phyloP scores from a whole-genome alignment of 352 stramenopile genomes.

The Pythium insidiosum region DNA sequence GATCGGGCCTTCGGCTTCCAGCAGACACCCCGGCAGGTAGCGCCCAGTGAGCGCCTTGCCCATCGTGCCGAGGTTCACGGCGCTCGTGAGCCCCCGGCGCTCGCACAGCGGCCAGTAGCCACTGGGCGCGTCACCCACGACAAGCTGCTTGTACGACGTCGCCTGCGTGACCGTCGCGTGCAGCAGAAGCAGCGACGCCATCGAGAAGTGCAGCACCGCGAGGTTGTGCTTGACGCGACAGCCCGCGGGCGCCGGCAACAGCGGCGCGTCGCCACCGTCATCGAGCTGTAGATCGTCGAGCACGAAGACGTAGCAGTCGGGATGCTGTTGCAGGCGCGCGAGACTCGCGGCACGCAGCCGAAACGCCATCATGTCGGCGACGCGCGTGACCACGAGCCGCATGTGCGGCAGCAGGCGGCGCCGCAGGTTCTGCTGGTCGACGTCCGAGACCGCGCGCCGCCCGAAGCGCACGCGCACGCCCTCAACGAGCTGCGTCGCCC shows the following conservation, averaged over 20 bases:
- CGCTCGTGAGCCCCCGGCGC: slow-evolving; percentile 51
- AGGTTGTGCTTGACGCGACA: slow-evolving; percentile 82
- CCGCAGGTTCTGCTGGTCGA: slow-evolving; percentile 76
- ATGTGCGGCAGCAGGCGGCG: slow-evolving; percentile 35
- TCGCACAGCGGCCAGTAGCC: slow-evolving; percentile 88
- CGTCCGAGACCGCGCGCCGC: slow-evolving; percentile 41
- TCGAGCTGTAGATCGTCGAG: slow-evolving; percentile 48
- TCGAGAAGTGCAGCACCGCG: slow-evolving; percentile 79
- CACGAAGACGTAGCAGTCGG: slow-evolving; percentile 71
- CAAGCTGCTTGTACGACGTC: slow-evolving; percentile 71
- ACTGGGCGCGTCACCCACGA: slow-evolving; percentile 51
- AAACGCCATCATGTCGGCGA: slow-evolving; percentile 49
- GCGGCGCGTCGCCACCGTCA: slow-evolving; percentile 22
- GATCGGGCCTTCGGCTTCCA: slow-evolving; percentile 73
- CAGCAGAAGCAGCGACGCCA: slow-evolving; percentile 76
- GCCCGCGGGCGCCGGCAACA: no score
- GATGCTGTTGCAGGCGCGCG: slow-evolving; percentile 29
- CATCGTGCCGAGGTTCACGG: slow-evolving; percentile 61
- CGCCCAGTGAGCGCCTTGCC: slow-evolving; percentile 35
- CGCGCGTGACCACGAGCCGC: slow-evolving; percentile 39
- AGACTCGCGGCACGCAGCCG: slow-evolving; percentile 31
- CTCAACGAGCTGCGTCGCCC: slow-evolving; percentile 61
- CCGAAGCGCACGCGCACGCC: slow-evolving; percentile 77
- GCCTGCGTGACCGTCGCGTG: slow-evolving; percentile 68
- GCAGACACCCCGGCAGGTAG: slow-evolving; percentile 48